A percentile compares a stretch with the other conserved stretches of the same genome.
Evolutionary conservation across 2,329 filamentous ascomycete species (phyloP).

Genomic region (Cercospora janseana): DNA sequence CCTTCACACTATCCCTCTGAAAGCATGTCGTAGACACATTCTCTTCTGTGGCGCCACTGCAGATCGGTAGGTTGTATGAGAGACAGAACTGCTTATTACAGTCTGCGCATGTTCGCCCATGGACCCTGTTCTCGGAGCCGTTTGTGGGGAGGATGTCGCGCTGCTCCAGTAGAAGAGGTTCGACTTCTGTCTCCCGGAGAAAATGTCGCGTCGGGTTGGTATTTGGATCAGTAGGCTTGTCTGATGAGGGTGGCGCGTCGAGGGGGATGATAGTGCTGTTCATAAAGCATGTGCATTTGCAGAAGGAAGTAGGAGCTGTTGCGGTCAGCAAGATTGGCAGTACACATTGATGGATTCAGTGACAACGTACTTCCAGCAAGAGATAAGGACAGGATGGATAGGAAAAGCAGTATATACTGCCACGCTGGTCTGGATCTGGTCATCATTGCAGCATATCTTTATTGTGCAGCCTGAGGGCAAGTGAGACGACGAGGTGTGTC

Average conservation of each 20-base stretch:
- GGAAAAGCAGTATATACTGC: slow-evolving; percentile 32
- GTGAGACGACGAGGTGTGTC: background rate
- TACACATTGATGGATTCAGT: background rate
- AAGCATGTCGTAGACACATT: slow-evolving; percentile 67
- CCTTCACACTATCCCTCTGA: slow-evolving; percentile 66
- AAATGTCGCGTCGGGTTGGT: slow-evolving; percentile 17
- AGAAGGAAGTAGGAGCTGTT: slow-evolving; percentile 60
- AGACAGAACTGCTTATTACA: slow-evolving; percentile 68
- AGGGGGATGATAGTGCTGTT: slow-evolving; percentile 68
- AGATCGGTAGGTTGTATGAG: slow-evolving; percentile 60
- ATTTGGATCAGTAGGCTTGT: slow-evolving; percentile 20
- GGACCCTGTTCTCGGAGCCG: slow-evolving; percentile 21
- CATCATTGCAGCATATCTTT: slow-evolving; percentile 2
- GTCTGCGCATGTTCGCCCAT: slow-evolving; percentile 56
- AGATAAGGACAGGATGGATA: slow-evolving; percentile 39
- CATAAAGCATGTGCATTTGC: slow-evolving; percentile 68
- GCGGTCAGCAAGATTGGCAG: slow-evolving; percentile 8
- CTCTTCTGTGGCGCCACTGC: slow-evolving; percentile 62
- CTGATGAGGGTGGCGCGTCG: slow-evolving; percentile 43
- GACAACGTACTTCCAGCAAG: slow-evolving; percentile 45
- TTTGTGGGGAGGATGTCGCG: slow-evolving; percentile 16
- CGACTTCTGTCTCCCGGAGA: slow-evolving; percentile 22
- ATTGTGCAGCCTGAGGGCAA: background rate
- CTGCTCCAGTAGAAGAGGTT: slow-evolving; percentile 10
- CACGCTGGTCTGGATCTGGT: slow-evolving; percentile 17